Base-by-base conservation (phyloP, 345 rosid species). In the Bruguiera parviflora region DNA sequence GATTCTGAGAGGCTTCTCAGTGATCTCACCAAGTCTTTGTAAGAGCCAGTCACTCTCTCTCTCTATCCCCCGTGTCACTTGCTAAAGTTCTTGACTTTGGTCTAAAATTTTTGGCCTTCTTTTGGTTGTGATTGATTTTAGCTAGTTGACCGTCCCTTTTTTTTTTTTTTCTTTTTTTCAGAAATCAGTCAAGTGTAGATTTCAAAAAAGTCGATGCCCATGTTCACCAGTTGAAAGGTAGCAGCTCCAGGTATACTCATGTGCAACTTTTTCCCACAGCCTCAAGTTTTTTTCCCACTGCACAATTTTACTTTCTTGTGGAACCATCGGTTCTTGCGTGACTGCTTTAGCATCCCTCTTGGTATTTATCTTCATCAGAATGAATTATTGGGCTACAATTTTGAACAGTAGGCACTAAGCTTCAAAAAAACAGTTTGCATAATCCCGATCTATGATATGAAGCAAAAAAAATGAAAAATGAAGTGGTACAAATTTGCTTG, bases 161-260 rank as follows among this genome's bases (percentile, higher is more conserved):
- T 33, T 16, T 5, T 59, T 43, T 32, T 52, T 4, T 11, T 28
- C n/a, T n/a, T 0, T 67, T 75, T 56, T 58, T 2, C 59, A 94
- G 98, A 58, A 90, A 82, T 61, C 92, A 91, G 77, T 89, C 74
- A 79, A 80, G 64, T 75, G 84, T 89, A 47, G 96, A 94, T 82
- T 89, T 94, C 87, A 91, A 83, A 78, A 87, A 71, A 75, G 89
- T 91, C 63, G 97, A 94, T 79, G 84, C 91, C 1, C 86, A 87
- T 88, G 97, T 89, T 59, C 98, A 94, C 82, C 98, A 94, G 78
- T 82, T 89, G 73, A 94, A 94, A 83, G 98, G 98, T 69, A 94
- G 98, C 81, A 94, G 98, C 73, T 87, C 98, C 64, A 94, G 98
- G 97, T 94, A 81, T 53, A 53, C 27, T n/a, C 13, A 6, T 21